Evolutionary conservation across 495 filamentous ascomycete genomes (phyloP).

Genomic region (Penicillium paradoxum): DNA sequence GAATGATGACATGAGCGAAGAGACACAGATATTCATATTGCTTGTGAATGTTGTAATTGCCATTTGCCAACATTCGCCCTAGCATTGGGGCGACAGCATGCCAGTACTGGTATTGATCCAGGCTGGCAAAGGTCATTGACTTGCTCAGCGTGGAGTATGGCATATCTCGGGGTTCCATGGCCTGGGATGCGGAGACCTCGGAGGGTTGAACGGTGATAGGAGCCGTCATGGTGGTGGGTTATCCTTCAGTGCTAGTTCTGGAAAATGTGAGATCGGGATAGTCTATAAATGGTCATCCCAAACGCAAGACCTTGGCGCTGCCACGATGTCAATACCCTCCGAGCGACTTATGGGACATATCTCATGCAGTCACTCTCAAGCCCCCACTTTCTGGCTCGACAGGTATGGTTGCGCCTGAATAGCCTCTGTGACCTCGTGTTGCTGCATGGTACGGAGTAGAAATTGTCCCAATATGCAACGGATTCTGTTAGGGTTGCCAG

Average conservation of each 20-base stretch:
- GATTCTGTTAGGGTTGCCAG: not conserved
- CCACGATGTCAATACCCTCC: not conserved
- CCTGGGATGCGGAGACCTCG: not conserved
- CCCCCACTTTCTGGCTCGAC: not conserved
- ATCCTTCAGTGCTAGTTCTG: not conserved
- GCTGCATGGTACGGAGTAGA: not conserved
- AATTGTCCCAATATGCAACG: not conserved
- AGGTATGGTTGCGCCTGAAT: not conserved
- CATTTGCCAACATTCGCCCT: not conserved
- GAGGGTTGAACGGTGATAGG: not conserved
- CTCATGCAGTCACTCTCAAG: not conserved
- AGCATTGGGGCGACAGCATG: constrained; percentile 6
- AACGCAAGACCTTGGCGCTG: not conserved
- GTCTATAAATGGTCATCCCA: not conserved
- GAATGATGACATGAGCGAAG: constrained; percentile 5
- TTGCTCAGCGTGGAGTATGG: not conserved
- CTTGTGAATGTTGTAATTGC: constrained; percentile 8
- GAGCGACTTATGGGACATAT: not conserved
- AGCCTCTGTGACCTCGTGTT: not conserved
- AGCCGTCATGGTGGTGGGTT: not conserved
- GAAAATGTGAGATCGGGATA: not conserved
- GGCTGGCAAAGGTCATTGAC: not conserved
- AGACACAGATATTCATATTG: constrained; percentile 14
- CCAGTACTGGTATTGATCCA: constrained; percentile 13
- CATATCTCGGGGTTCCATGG: not conserved